Evolutionary conservation across 352 stramenopile species (phyloP).

Genomic region (Aphanomyces euteiches): DNA sequence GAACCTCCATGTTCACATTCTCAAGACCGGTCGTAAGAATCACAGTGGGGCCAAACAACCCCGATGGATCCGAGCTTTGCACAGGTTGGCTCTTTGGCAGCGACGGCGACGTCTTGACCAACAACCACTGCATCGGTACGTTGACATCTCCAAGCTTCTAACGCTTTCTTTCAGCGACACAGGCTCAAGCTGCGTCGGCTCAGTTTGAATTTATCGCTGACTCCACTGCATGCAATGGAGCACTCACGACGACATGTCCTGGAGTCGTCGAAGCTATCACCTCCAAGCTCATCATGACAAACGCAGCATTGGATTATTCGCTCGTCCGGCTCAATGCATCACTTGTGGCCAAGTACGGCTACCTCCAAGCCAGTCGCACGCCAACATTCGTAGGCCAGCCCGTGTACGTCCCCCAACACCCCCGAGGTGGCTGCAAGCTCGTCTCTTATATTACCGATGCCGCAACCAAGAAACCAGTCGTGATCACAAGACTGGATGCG

Average conservation of each 20-base stretch:
- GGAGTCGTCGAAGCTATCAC: slow-evolving; percentile 47
- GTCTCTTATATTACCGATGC: slow-evolving; percentile 50
- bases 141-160: background rate
- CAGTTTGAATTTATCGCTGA: slow-evolving; percentile 68
- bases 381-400: slow-evolving; percentile 37
- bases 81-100: slow-evolving; percentile 62
- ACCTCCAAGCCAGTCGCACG: slow-evolving; percentile 45
- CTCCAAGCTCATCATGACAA: slow-evolving; percentile 46
- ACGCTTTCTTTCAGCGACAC: background rate
- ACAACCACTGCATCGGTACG: slow-evolving; percentile 61
- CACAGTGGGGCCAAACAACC: slow-evolving; percentile 14
- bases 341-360: slow-evolving; percentile 53
- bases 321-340: slow-evolving; percentile 46
- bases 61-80: slow-evolving; percentile 34
- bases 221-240: slow-evolving; percentile 15
- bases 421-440: slow-evolving; percentile 47
- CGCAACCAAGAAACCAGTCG: background rate
- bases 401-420: slow-evolving; percentile 58
- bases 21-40: slow-evolving; percentile 14
- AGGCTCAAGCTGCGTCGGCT: slow-evolving; percentile 37
- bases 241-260: slow-evolving; percentile 43
- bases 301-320: slow-evolving; percentile 54
- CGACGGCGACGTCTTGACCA: slow-evolving; percentile 60
- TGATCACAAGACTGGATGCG: too few species aligned
- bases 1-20: slow-evolving; percentile 11